Base-by-base conservation (phyloP, 768 basidiomycete species). In the Mycena rosella region DNA sequence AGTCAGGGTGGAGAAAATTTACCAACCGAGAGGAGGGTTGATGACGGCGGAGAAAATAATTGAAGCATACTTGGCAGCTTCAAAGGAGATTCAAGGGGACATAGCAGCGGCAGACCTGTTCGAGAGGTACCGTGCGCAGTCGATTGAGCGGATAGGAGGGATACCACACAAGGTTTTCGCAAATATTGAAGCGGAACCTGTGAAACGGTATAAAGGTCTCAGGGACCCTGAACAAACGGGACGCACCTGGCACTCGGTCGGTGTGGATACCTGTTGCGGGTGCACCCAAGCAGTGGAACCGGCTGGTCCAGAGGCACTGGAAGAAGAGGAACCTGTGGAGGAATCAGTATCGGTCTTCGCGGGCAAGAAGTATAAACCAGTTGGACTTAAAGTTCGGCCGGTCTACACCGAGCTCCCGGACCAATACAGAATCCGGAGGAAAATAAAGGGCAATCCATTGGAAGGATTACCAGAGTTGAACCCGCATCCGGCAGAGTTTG, bases 391-490 rank as follows among this genome's bases (percentile, higher is more conserved):
- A 9, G 69, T 75, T 1, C 71, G 72, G 17, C 77, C 74, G 5
- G 69, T 78, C 5, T 62, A 55, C 20, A 61, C 59, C 5, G 61
- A 60, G 45, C 38, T 71, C 10, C 74, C 76, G 0, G 71, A 75
- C 18, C 67, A 76, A 47, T 72, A 72, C 0, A 27, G 57, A 10
- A 74, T 78, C 2, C 32, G 49, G 8, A 38, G 70, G 0, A 48
- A 40, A 17, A 68, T 79, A 40, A 73, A 74, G 8, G 73, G 74
- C 11, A 72, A 80, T 42, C 79, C 75, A 1, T 67, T 80, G 3
- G 22, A 30, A 0, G 55, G 45, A 0, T 58, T 78, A 13, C 70
- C 73, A 6, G 13, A 36, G 18, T 51, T 78, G 7, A 60, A 72
- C 17, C 20, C 52, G 2, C n/a, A 62, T 15, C 75, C 76, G 18